Percentiles rank a stretch among this genome's conserved stretches.
phyloP scores from a whole-genome alignment of 108 stramenopile genomes.

The Cylindrotheca closterium region DNA sequence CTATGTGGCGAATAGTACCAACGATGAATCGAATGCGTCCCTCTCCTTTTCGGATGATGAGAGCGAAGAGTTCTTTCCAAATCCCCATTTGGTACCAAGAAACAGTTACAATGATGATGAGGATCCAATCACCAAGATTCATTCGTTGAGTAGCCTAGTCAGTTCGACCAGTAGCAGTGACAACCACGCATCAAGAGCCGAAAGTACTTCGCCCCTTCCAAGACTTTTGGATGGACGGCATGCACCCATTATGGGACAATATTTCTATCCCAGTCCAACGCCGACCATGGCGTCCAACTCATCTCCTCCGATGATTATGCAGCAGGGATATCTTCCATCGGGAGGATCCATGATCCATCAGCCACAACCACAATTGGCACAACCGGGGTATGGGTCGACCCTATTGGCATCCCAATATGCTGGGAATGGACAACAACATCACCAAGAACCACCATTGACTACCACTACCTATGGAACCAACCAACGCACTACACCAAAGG shows the following conservation, averaged over 20 bases:
- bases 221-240: not conserved
- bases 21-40: constrained; percentile 38
- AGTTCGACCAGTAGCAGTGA: constrained; percentile 35
- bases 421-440: not conserved
- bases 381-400: constrained; percentile 8
- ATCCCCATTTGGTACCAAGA: not conserved
- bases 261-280: constrained; percentile 6
- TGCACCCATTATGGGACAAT: constrained; percentile 18
- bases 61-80: constrained; percentile 31
- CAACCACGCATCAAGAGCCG: constrained; percentile 1
- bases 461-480: not conserved
- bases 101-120: not conserved
- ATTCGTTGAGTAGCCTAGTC: constrained; percentile 52
- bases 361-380: too few species aligned
- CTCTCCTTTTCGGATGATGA: constrained; percentile 60
- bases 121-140: constrained; percentile 41
- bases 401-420: not conserved
- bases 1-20: too few species aligned
- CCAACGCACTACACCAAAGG: not conserved
- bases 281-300: too few species aligned
- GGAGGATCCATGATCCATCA: constrained; percentile 19
- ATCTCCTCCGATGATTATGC: constrained; percentile 13
- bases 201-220: constrained; percentile 10
- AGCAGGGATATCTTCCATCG: not conserved
- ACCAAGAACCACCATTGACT: not conserved